Evolutionary conservation across 805 yeast species (phyloP), one percentile per base, ranked within the genome.

Genomic region (Debaryomyces maramus): DNA sequence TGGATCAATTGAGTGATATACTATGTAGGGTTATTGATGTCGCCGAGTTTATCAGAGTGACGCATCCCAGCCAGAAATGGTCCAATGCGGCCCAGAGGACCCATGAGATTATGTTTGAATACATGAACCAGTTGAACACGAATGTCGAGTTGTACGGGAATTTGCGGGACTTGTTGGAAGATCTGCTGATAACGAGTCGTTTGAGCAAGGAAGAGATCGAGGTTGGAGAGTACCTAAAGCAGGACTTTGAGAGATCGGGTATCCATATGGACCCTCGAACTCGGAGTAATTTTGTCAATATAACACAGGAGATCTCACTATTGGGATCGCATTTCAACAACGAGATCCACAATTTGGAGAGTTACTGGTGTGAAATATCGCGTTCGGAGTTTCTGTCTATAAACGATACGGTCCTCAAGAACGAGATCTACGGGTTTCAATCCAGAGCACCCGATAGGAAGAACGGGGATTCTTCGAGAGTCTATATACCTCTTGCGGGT

Each of bases 1-100:
- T 93, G 47, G 99, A 93, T 57, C 79, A 88, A 48, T 65, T 93
- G 28, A 85, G 96, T 53, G 98, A 93, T 56, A 77, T 85, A 20
- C 63, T 93, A 21, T 93, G 99, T 58, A 78, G 96, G 41, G 97
- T 88, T 5, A 90, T 93, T 29, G 99, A 93, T 61, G 75, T 91
- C 36, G 91, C 96, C 26, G 98, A 90, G 52, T 91, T 91, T 64
- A 80, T 93, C 20, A 70, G 98, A 34, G 89, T 88, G 17, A 81
- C 84, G 1, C 98, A 91, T 57, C 97, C 98, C 1, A 77, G 82
- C 47, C 68, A 68, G 36, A 61, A 68, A 13, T 88, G 87, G 73
- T 73, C 85, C 8, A 72, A 72, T 28, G 90, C 89, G 1, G 96
- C 99, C 1, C 96, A 91, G 55, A 73, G 77, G 32, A 85, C 93